These are phyloP conservation scores for Plenodomus lindquistii DNA, from an alignment of 2,329 filamentous ascomycete species.

Conservation along the genomic window DNA sequence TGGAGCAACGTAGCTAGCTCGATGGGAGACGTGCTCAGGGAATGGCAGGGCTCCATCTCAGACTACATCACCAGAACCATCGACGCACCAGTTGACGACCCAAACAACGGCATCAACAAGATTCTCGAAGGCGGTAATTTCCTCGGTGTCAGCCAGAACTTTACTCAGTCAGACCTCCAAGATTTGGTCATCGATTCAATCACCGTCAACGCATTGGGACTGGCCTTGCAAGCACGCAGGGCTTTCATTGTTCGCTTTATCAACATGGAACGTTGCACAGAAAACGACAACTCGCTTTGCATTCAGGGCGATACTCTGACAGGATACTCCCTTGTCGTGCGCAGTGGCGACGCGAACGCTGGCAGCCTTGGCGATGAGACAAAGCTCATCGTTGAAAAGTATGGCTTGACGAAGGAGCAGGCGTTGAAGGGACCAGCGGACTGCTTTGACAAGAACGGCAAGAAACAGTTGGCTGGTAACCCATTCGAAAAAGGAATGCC, in stretches of 20 bases:
- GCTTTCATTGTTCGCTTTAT: constrained; percentile 2
- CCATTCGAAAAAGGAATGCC: constrained; percentile 2
- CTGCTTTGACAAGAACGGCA: constrained; percentile 9
- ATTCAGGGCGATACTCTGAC: too few relatives aligned
- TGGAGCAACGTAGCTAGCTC: constrained; percentile 8
- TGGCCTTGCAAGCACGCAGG: constrained; percentile 5
- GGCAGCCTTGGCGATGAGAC: neutral
- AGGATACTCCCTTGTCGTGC: neutral
- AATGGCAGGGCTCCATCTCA: constrained; percentile 4
- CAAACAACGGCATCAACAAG: constrained; percentile 1
- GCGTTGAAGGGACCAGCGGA: constrained; percentile 5
- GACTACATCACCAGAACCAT: neutral
- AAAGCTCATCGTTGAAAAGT: neutral
- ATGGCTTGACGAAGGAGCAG: constrained; percentile 4
- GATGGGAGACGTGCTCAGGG: constrained; percentile 1
- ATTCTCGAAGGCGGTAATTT: constrained; percentile 6
- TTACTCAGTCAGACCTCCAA: constrained; percentile 9
- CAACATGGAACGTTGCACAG: neutral
- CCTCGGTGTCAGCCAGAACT: constrained; percentile 9
- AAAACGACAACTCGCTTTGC: too few relatives aligned
- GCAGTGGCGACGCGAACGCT: neutral
- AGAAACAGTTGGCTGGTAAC: constrained; percentile 6
- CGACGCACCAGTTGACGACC: too few relatives aligned
- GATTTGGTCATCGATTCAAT: neutral
- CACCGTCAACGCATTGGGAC: constrained; percentile 2